phyloP scores from a whole-genome alignment of 495 filamentous ascomycete species.

The Penicillium salamii region DNA sequence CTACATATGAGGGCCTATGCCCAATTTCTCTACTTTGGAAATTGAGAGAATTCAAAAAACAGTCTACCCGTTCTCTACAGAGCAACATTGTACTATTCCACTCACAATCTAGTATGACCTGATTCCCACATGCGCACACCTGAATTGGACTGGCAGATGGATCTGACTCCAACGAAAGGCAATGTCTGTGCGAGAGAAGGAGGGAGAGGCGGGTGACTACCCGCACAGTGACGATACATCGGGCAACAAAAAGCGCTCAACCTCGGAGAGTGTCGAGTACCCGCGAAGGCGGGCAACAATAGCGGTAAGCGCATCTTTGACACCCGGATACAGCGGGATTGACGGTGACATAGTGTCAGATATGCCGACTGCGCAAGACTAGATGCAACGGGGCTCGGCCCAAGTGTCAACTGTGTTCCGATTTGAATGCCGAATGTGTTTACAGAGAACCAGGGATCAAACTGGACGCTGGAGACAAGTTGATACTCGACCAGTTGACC shows the following conservation, averaged over 20 bases:
- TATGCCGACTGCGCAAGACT: conserved; percentile 79
- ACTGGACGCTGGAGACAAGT: conserved; percentile 79
- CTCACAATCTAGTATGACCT: neutral
- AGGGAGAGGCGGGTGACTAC: neutral
- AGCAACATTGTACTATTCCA: too few species aligned
- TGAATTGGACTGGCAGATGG: neutral
- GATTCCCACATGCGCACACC: neutral
- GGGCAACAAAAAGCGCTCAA: conserved; percentile 58
- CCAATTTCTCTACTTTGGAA: too few species aligned
- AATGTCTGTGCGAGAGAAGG: conserved; percentile 1
- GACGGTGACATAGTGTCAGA: conserved; percentile 61
- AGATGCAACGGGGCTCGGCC: conserved; percentile 80
- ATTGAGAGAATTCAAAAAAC: too few species aligned
- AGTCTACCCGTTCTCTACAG: too few species aligned
- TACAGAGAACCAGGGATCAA: conserved; percentile 86
- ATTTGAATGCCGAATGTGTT: conserved; percentile 77
- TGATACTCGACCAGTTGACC: conserved; percentile 73
- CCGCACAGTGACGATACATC: neutral
- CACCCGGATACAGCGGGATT: neutral
- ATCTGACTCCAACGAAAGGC: neutral
- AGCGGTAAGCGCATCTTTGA: conserved; percentile 50
- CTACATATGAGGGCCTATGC: too few species aligned
- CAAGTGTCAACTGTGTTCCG: conserved; percentile 78
- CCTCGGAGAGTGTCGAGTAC: conserved; percentile 63
- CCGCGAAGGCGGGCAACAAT: conserved; percentile 69